phyloP scores from a whole-genome alignment of 495 filamentous ascomycete species.

The Penicillium bialowiezense region DNA sequence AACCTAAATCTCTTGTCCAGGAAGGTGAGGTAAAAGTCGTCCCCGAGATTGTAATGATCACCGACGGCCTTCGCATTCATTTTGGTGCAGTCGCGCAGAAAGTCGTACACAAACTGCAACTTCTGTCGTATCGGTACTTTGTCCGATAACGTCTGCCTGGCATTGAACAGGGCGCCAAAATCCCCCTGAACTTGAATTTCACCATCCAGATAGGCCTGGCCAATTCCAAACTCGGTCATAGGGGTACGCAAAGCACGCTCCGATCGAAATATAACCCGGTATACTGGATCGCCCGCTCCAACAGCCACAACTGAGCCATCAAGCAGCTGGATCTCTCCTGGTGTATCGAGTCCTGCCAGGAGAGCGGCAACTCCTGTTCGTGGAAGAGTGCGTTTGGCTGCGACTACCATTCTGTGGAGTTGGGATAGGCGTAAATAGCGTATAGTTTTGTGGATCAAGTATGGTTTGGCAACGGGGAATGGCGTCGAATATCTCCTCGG shows the following conservation, averaged over 20 bases:
- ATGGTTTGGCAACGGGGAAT: not conserved
- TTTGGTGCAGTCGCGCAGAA: conserved; percentile 7
- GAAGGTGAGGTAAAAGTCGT: conserved; percentile 16
- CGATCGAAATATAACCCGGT: conserved; percentile 11
- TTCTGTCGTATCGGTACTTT: conserved; percentile 14
- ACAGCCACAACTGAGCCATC: conserved; percentile 5
- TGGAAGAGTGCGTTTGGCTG: conserved; percentile 1
- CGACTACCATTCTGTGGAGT: not conserved
- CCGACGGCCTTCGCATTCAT: conserved; percentile 14
- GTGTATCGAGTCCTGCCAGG: conserved; percentile 8
- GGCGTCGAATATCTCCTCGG: not conserved
- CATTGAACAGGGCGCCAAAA: conserved; percentile 7
- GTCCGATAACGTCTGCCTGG: not conserved
- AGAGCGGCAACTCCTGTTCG: conserved; percentile 18
- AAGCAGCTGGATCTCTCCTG: conserved; percentile 13
- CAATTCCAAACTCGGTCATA: conserved; percentile 14
- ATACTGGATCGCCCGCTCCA: conserved; percentile 2
- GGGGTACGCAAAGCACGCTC: conserved; percentile 5
- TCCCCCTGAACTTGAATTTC: conserved; percentile 13
- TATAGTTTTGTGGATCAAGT: not conserved
- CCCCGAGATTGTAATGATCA: conserved; percentile 15
- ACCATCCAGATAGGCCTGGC: conserved; percentile 8
- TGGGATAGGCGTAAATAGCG: not conserved
- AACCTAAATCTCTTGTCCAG: conserved; percentile 15
- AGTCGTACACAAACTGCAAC: conserved; percentile 16